Base-by-base conservation (phyloP, 1,284 basidiomycete species). In the Neotropicomus parvogracilis region DNA sequence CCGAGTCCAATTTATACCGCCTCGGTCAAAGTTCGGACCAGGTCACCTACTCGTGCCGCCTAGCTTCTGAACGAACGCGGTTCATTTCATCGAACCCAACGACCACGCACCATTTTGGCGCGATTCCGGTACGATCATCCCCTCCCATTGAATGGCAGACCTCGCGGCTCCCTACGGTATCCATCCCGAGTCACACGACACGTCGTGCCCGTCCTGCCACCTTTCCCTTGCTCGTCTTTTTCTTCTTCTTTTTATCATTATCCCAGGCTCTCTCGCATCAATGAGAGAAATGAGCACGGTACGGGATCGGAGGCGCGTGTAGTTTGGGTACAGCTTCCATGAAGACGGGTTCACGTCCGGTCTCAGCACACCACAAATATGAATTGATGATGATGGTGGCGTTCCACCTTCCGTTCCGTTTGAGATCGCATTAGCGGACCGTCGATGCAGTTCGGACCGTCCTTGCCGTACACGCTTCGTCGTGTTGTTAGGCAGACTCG, bases 341-440 rank as follows among this genome's bases (percentile, higher is more conserved):
- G 87, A 91, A 68, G 88, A 91, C 59, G 88, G 86, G 4, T 91
- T 91, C 67, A 78, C 85, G 0, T 80, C 79, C 1, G 81, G 82
- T 3, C 63, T 85, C 69, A 17, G 52, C 54, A 5, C 48, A 58
- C 10, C 52, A 54, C 44, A 50, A n/a, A n/a, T n/a, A n/a, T n/a
- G n/a, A n/a, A n/a, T n/a, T n/a, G n/a, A n/a, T n/a, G n/a, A n/a
- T n/a, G n/a, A 65, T 17, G 41, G 56, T 29, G 57, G 48, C 19
- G 57, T 65, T n/a, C 28, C 40, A 32, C 7, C 48, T 54, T 9
- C 62, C 63, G 1, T 75, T 70, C 62, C 63, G 1, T 75, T 70
- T 47, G 56, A 57, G 37, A 66, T 74, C 46, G 45, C 52, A 11
- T 57, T 57, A 33, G 59, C 57, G 14, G 62, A 57, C 41, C n/a